Percentiles rank a stretch among this genome's conserved stretches.
Conservation (phyloP, 1,284 basidiomycete genomes). For the Malassezia psittaci region DNA sequence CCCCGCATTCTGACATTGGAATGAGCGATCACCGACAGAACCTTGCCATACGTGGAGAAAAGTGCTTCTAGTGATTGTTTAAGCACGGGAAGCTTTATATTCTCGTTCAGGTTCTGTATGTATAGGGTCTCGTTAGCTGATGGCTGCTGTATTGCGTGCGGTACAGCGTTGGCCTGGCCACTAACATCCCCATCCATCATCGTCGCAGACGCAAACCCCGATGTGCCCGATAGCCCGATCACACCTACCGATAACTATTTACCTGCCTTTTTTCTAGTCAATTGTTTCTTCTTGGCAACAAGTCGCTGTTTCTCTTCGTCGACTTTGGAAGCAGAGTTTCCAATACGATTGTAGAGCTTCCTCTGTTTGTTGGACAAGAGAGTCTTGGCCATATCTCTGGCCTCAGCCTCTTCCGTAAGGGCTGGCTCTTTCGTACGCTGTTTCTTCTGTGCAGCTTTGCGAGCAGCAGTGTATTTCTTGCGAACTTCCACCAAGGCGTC, state of each 20-base stretch:
- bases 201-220: neutral
- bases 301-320: slow-evolving; percentile 55
- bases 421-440: slow-evolving; percentile 22
- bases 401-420: slow-evolving; percentile 60
- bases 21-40: slow-evolving; percentile 85
- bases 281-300: slow-evolving; percentile 37
- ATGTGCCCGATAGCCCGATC: slow-evolving; percentile 14
- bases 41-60: slow-evolving; percentile 84
- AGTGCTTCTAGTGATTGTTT: slow-evolving; percentile 77
- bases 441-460: slow-evolving; percentile 33
- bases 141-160: too few species aligned
- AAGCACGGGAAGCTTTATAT: slow-evolving; percentile 65
- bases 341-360: slow-evolving; percentile 92
- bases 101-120: slow-evolving; percentile 94
- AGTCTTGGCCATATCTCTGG: slow-evolving; percentile 71
- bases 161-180: too few species aligned
- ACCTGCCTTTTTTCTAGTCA: slow-evolving; percentile 16
- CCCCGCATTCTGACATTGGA: slow-evolving; percentile 89
- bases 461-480: slow-evolving; percentile 27
- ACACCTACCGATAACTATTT: neutral
- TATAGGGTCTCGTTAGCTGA: slow-evolving; percentile 67
- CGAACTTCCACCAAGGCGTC: slow-evolving; percentile 68
- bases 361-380: slow-evolving; percentile 95
- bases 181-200: neutral
- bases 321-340: slow-evolving; percentile 72